Percentiles rank a stretch among this genome's conserved stretches.
Evolutionary conservation across 129 eudicot genomes (phyloP).

Genomic region (Flaveria linearis): DNA sequence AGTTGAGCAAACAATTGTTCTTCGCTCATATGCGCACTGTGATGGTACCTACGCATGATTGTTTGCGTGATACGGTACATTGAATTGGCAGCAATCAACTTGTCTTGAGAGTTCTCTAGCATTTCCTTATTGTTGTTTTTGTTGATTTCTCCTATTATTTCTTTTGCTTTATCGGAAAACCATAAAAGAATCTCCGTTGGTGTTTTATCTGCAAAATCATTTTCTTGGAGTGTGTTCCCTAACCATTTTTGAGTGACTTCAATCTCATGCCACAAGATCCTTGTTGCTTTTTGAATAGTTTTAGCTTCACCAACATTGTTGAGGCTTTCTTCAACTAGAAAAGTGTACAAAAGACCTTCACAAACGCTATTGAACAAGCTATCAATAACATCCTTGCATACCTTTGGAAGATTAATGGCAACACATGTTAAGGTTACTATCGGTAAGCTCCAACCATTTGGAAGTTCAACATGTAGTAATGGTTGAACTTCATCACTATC

Average conservation of each 20-base stretch:
- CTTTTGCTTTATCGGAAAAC: constrained; percentile 14
- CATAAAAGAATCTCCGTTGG: background rate
- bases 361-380: constrained; percentile 3
- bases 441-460: constrained; percentile 15
- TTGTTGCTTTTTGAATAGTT: constrained; percentile 5
- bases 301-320: background rate
- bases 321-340: constrained; percentile 17
- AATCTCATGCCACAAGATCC: constrained; percentile 18
- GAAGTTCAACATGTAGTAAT: background rate
- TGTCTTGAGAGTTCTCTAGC: background rate
- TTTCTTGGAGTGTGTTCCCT: background rate
- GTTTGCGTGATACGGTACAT: constrained; percentile 10
- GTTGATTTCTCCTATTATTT: background rate
- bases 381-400: background rate
- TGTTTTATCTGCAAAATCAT: background rate
- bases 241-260: background rate
- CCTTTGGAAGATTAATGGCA: background rate
- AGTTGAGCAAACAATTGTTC: background rate
- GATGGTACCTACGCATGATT: background rate
- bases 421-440: constrained; percentile 13
- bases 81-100: constrained; percentile 19
- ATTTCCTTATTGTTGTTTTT: background rate
- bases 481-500: constrained; percentile 11
- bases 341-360: constrained; percentile 4
- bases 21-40: background rate